phyloP scores from a whole-genome alignment of 2,329 filamentous ascomycete species.

The Passalora sequoiae region DNA sequence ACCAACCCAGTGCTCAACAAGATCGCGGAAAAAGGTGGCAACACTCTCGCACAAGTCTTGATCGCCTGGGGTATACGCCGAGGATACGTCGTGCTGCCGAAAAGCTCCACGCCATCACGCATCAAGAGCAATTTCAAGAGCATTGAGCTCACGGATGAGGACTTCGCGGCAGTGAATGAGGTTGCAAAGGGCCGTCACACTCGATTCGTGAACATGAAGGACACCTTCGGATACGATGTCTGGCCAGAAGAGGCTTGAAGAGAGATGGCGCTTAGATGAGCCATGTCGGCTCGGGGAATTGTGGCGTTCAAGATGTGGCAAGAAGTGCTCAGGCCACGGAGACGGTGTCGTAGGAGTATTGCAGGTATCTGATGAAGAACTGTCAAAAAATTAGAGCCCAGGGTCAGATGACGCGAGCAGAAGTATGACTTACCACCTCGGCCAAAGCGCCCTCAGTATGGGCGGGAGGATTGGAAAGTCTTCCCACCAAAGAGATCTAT shows the following conservation, averaged over 20 bases:
- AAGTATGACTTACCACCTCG: neutral
- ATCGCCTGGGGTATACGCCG: conserved; percentile 62
- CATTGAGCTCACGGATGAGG: conserved; percentile 50
- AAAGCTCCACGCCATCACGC: conserved; percentile 61
- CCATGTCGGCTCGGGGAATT: neutral
- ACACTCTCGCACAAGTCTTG: conserved; percentile 57
- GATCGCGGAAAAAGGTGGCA: conserved; percentile 54
- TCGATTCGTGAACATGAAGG: conserved; percentile 77
- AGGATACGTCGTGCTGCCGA: conserved; percentile 64
- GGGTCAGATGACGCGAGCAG: too few species aligned
- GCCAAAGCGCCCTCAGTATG: too few species aligned
- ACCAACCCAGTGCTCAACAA: conserved; percentile 56
- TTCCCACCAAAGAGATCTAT: too few species aligned
- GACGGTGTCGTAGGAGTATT: neutral
- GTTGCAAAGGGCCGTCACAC: conserved; percentile 63
- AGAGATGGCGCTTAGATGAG: neutral
- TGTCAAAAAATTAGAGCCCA: too few species aligned
- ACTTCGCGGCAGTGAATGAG: conserved; percentile 56
- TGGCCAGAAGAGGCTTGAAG: conserved; percentile 38
- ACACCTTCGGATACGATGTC: conserved; percentile 69
- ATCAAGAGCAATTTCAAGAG: conserved; percentile 65
- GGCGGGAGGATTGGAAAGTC: too few species aligned
- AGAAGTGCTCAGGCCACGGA: neutral
- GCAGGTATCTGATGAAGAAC: neutral
- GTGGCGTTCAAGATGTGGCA: neutral